Evolutionary conservation across 345 rosid genomes (phyloP).

Genomic region (Psidium guajava): DNA sequence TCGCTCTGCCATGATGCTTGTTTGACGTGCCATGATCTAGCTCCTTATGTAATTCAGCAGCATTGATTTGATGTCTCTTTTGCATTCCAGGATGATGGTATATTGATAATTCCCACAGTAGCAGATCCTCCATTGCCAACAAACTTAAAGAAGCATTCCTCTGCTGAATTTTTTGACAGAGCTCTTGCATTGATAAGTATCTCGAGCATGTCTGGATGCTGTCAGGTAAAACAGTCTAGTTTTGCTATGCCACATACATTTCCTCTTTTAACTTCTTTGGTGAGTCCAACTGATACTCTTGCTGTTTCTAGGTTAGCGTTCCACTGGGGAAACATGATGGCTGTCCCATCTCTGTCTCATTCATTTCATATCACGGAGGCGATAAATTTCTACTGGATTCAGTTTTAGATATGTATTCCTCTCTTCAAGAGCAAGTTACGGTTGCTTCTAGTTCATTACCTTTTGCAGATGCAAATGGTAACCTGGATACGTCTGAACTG

Average conservation of each 20-base stretch:
- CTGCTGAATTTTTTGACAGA: conserved; percentile 52
- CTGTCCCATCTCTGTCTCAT: conserved; percentile 67
- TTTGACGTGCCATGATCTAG: not conserved
- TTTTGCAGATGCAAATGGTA: conserved; percentile 33
- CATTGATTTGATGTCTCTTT: not conserved
- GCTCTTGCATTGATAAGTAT: conserved; percentile 49
- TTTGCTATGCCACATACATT: not conserved
- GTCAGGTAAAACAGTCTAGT: conserved; percentile 48
- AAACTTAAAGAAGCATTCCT: conserved; percentile 39
- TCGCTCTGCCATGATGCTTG: not conserved
- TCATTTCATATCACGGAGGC: conserved; percentile 66
- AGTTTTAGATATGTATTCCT: conserved; percentile 54
- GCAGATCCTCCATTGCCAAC: conserved; percentile 60
- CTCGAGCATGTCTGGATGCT: conserved; percentile 90
- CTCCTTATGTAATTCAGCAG: not conserved
- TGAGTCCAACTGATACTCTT: not conserved
- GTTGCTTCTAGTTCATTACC: conserved; percentile 47
- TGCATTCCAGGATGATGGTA: conserved; percentile 52
- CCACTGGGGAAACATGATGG: conserved; percentile 70
- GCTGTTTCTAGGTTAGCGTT: conserved; percentile 48
- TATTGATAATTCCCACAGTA: conserved; percentile 72
- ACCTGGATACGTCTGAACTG: conserved; percentile 64
- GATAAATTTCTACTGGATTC: conserved; percentile 95
- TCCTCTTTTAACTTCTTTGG: not conserved
- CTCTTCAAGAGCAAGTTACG: conserved; percentile 68